Conservation (phyloP, 2,329 filamentous ascomycete genomes). For the Sporothrix luriei region DNA sequence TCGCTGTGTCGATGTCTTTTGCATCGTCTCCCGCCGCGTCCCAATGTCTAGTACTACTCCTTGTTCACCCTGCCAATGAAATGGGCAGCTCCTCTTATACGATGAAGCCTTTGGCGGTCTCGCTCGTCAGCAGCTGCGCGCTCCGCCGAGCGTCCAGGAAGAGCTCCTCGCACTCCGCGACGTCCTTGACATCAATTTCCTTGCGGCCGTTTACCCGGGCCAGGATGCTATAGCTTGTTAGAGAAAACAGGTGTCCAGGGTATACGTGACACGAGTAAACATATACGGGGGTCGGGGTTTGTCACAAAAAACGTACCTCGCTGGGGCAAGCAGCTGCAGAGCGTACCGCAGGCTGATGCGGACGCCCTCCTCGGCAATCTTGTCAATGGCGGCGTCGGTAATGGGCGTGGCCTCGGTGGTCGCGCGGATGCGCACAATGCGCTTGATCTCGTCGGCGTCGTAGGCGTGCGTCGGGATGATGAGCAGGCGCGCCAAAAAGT, state of each 20-base stretch:
- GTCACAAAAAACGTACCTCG: slow-evolving; percentile 56
- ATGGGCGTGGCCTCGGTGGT: slow-evolving; percentile 79
- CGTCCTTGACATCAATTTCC: slow-evolving; percentile 75
- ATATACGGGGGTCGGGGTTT: slow-evolving; percentile 36
- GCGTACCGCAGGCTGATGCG: slow-evolving; percentile 91
- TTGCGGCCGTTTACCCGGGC: slow-evolving; percentile 78
- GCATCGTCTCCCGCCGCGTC: too few relatives aligned
- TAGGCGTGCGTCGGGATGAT: slow-evolving; percentile 96
- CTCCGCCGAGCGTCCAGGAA: slow-evolving; percentile 82
- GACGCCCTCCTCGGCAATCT: slow-evolving; percentile 82
- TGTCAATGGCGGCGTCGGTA: slow-evolving; percentile 80
- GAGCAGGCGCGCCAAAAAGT: slow-evolving; percentile 89
- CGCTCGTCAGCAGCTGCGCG: slow-evolving; percentile 66
- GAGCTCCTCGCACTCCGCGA: slow-evolving; percentile 78
- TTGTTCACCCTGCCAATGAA: background rate
- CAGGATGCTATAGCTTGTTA: slow-evolving; percentile 66
- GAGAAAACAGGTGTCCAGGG: background rate
- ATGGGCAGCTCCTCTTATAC: slow-evolving; percentile 48
- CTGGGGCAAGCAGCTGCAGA: slow-evolving; percentile 84
- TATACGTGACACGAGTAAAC: slow-evolving; percentile 21
- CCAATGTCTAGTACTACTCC: background rate
- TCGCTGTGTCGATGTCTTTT: background rate
- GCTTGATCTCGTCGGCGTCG: slow-evolving; percentile 83
- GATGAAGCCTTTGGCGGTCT: slow-evolving; percentile 67
- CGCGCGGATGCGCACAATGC: slow-evolving; percentile 83